Evolutionary conservation across 305 asterid species (phyloP), one percentile per base, ranked within the genome.

Genomic region (Solanum chacoense): DNA sequence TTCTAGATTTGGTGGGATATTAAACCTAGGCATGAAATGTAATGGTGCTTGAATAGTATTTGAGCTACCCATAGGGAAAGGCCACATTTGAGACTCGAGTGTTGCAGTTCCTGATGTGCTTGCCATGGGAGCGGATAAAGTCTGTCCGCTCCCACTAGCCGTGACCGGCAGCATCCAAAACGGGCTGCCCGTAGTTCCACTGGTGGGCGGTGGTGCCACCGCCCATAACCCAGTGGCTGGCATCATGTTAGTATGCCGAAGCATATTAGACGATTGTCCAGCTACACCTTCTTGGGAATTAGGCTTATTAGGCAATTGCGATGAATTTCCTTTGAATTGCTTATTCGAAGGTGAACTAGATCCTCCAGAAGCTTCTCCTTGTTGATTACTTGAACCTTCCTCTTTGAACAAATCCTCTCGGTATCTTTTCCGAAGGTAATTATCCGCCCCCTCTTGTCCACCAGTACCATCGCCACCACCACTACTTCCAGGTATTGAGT

Each of bases 101-200:
- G 93, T 90, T 4, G 89, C 86, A 63, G 91, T 74, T 5, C 90
- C 90, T 35, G 90, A 87, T 2, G 94, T 83, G 18, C 88, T 87
- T 14, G 90, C 77, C 5, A 35, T 85, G 4, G 94, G 87, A 0
- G 91, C 81, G 11, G 91, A 87, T 5, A 90, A 29, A 2, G 91
- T 45, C 14, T 91, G 92, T 55, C 89, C 88, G 63, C 90, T 84
- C 4, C 92, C 91, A 10, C 91, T 87, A 7, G 94, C 88, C 1
- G 92, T 90, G 24, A 94, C 94, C 0, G 98, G 97, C 3, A 95
- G 92, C 98, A 94, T 94, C 96, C 97, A 94, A 90, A 94, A 93
- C 1, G 95, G 88, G 88, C 92, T 93, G 32, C 93, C 93, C 2
- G 92, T 28, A 3, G 91, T 73, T 29, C 91, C 91, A 7, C 91